A percentile compares a stretch with the other conserved stretches of the same genome.
phyloP scores from a whole-genome alignment of 106 monocot species.

The Cymbidium sinense region DNA sequence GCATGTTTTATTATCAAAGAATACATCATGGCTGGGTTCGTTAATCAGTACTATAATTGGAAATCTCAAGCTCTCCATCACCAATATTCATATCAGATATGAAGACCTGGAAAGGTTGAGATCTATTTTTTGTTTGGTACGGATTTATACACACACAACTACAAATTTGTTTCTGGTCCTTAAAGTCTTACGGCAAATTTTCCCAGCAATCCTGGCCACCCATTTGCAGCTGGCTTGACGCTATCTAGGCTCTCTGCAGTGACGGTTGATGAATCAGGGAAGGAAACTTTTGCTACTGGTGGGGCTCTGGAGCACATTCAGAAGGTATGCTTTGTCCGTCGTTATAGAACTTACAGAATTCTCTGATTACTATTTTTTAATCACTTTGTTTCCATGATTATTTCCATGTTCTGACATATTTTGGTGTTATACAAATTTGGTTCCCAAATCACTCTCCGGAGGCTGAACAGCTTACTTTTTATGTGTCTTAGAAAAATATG shows the following conservation, averaged over 20 bases:
- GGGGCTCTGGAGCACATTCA: conserved; percentile 86
- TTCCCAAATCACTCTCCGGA: background rate
- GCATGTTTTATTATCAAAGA: conserved; percentile 43
- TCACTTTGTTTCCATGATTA: background rate
- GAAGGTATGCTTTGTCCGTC: conserved; percentile 44
- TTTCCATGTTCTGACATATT: conserved; percentile 2
- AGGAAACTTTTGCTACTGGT: conserved; percentile 94
- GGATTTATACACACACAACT: background rate
- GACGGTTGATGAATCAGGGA: conserved; percentile 87
- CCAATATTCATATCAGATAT: conserved; percentile 96
- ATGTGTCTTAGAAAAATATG: background rate
- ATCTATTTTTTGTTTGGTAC: background rate
- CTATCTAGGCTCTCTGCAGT: conserved; percentile 82
- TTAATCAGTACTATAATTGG: conserved; percentile 92
- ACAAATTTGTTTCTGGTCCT: background rate
- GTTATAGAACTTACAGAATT: background rate
- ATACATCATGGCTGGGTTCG: conserved; percentile 92
- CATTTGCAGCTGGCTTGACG: conserved; percentile 79
- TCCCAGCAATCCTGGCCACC: conserved; percentile 96
- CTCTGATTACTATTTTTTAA: background rate
- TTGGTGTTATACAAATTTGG: conserved; percentile 1
- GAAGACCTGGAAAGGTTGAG: conserved; percentile 89
- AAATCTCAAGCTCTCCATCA: conserved; percentile 90
- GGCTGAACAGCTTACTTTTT: background rate
- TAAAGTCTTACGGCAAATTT: conserved; percentile 18